Base-by-base conservation (phyloP, 2,329 filamentous ascomycete species). In the Penicillium expansum region DNA sequence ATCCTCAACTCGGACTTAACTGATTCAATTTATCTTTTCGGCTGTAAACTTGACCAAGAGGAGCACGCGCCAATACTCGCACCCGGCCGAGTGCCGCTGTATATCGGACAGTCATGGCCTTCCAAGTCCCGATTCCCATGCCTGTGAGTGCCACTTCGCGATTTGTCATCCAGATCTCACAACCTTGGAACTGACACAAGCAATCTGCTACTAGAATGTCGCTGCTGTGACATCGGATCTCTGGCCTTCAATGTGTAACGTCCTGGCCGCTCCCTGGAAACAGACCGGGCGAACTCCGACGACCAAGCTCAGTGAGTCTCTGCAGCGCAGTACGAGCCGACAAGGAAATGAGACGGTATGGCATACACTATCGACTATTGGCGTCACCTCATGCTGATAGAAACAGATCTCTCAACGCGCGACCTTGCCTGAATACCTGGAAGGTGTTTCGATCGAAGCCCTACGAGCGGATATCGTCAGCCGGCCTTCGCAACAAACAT, bases 121-220 rank as follows among this genome's bases (percentile, higher is more conserved):
- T 82, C 66, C 79, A 80, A 69, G 72, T 76, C 64, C 74, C 79
- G 62, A 70, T 78, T 64, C 74, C 74, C 60, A 68, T 78, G 60
- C 78, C 78, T 65, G 80, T 82, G 69, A 65, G 79, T 39, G 61
- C 29, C 27, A 18, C 30, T 30, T 37, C 47, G 30, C 38, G 29
- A 35, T 55, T 18, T 37, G 24, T 48, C 37, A 48, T 32, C 29
- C 13, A 51, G 5, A 39, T 8, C 35, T 4, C 32, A 50, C 52
- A 22, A 42, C n/a, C n/a, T n/a, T n/a, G n/a, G n/a, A n/a, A n/a
- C 61, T 70, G 18, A 69, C 51, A n/a, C 16, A 8, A 42, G 33
- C 7, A 9, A 22, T 49, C 39, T 29, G 30, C 35, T 30, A 48
- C n/a, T 61, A 85, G 81, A 79, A 76, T 58, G 69, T 82, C 48